A percentile compares a stretch with the other conserved stretches of the same genome.
Conservation (phyloP, 1,284 basidiomycete genomes). For the Naganishia liquefaciens region DNA sequence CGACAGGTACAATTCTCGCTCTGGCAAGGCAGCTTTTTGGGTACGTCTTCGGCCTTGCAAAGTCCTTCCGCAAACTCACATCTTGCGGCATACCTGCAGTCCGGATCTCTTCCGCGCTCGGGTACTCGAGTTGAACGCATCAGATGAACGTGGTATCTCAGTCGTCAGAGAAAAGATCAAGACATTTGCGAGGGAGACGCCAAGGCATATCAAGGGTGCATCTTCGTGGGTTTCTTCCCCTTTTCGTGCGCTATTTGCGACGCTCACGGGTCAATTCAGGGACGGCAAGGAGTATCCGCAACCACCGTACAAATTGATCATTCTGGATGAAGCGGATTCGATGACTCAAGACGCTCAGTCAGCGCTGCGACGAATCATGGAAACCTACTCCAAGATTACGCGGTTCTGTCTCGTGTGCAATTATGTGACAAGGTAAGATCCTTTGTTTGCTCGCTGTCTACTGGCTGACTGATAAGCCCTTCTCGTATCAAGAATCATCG, state of each 20-base stretch:
- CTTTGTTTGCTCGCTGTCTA: background rate
- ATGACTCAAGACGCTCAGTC: conserved; percentile 99
- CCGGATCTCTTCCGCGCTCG: conserved; percentile 92
- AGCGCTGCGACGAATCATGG: conserved; percentile 95
- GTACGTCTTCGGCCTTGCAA: conserved; percentile 56
- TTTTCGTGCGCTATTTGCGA: background rate
- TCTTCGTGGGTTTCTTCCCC: conserved; percentile 54
- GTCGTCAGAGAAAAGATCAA: conserved; percentile 99
- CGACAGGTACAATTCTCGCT: conserved; percentile 79
- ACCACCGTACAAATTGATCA: conserved; percentile 98
- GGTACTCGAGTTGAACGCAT: conserved; percentile 97
- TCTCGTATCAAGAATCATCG: conserved; percentile 75
- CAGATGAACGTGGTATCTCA: conserved; percentile 94
- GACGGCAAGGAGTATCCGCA: conserved; percentile 88
- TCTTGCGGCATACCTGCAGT: conserved; percentile 53
- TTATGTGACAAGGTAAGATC: conserved; percentile 87
- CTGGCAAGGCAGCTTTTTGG: conserved; percentile 92
- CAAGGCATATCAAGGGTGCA: conserved; percentile 69
- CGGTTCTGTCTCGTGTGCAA: conserved; percentile 99
- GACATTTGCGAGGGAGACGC: conserved; percentile 93
- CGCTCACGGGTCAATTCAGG: conserved; percentile 32
- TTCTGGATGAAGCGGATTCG: conserved; percentile 97
- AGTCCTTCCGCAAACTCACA: background rate
- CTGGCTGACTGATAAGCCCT: background rate
- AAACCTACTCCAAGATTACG: conserved; percentile 93